Conservation (phyloP, 331 rosid species). For the Malus hybrid region DNA sequence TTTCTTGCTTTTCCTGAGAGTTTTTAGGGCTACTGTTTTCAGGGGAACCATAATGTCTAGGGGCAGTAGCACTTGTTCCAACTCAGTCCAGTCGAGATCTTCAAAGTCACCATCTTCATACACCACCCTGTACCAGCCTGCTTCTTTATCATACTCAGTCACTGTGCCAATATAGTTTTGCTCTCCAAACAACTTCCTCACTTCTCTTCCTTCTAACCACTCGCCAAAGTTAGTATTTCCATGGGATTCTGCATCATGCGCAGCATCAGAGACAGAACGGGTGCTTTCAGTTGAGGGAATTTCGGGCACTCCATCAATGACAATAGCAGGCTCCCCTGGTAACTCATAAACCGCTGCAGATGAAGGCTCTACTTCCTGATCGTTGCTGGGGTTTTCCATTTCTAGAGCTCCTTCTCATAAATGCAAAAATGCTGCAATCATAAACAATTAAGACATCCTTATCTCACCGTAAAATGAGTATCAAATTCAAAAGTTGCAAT, state of each 20-base stretch:
- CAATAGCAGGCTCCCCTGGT: conserved; percentile 78
- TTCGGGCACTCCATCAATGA: conserved; percentile 66
- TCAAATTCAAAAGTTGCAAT: neutral
- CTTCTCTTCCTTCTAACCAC: conserved; percentile 78
- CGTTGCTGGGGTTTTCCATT: conserved; percentile 34
- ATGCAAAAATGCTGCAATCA: neutral
- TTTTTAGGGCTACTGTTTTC: conserved; percentile 48
- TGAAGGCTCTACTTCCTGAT: conserved; percentile 28
- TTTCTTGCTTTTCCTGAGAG: conserved; percentile 42
- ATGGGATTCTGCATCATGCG: conserved; percentile 12
- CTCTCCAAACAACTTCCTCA: conserved; percentile 57
- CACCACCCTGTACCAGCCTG: conserved; percentile 66
- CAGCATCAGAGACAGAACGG: neutral
- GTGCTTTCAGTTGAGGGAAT: conserved; percentile 15
- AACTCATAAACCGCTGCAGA: conserved; percentile 36
- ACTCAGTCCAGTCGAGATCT: conserved; percentile 77
- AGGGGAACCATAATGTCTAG: conserved; percentile 60
- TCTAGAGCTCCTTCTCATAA: neutral
- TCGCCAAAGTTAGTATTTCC: conserved; percentile 44
- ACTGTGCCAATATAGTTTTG: conserved; percentile 51
- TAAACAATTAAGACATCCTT: neutral
- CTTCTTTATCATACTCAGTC: conserved; percentile 45
- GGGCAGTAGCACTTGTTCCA: conserved; percentile 70
- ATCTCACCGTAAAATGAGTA: neutral
- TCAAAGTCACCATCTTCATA: conserved; percentile 83